Evolutionary conservation across 2,329 filamentous ascomycete species (phyloP), one percentile per base, ranked within the genome.

Genomic region (Fusarium avenaceum): DNA sequence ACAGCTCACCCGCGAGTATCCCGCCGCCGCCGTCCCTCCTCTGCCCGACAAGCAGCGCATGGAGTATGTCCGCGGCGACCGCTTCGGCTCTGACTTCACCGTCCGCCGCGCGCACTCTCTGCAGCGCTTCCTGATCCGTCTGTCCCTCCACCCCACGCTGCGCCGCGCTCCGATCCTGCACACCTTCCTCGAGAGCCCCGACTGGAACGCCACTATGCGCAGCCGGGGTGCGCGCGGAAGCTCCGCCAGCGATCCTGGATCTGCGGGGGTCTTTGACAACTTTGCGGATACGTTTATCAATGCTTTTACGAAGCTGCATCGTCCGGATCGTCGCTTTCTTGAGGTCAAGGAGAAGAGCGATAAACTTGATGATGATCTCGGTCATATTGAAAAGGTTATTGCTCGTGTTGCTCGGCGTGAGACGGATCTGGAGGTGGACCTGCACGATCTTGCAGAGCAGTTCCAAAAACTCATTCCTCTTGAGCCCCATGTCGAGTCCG

Each of bases 1-100:
- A 81, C 90, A 92, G 32, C 89, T 99, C 51, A 89, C 86, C 67
- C 90, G 90, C 77, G 94, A 97, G 78, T 98, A 93, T 75, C 93
- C 94, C 62, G 92, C 93, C 82, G 93, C 92, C 79, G 96, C 96
- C 47, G 93, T 99, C 5, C 96, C 96, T 30, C 96, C 96, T 46
- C 85, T 99, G 54, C 96, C 96, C 53, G 96, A 98, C 81, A 99
- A 98, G 85, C 95, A 98, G 84, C 96, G 96, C 81, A 97, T 99
- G 92, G 94, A 97, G 76, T 98, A 98, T 77, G 96, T 98, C 51
- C 92, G 94, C 35, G 96, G 96, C 72, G 95, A 98, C 82, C 91
- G 96, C 67, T 99, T 99, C 80, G 94, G 94, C 10, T 81, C 90
- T 49, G 96, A 98, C 80, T 99, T 99, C 78, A 99, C 94, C 33